Evolutionary conservation across 2,329 filamentous ascomycete species (phyloP).

Genomic region (Alternaria arborescens): DNA sequence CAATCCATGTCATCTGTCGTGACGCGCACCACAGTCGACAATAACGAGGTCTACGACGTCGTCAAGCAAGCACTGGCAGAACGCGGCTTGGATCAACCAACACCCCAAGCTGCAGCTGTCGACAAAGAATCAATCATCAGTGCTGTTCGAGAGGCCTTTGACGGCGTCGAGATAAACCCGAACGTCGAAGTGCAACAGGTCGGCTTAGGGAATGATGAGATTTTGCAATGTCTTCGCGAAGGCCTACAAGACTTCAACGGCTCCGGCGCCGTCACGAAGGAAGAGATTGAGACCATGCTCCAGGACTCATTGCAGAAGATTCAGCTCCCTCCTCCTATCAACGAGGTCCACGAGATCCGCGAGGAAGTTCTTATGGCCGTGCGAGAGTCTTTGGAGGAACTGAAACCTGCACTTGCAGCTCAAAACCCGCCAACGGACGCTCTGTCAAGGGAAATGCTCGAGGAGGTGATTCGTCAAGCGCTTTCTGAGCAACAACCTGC

Average conservation of each 20-base stretch:
- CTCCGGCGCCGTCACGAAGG: slow-evolving; percentile 70
- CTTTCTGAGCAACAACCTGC: slow-evolving; percentile 59
- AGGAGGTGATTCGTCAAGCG: slow-evolving; percentile 67
- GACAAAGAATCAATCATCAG: slow-evolving; percentile 85
- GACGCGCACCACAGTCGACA: slow-evolving; percentile 73
- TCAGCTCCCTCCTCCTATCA: slow-evolving; percentile 74
- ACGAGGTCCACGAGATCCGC: slow-evolving; percentile 73
- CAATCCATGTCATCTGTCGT: slow-evolving; percentile 70
- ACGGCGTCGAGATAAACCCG: slow-evolving; percentile 80
- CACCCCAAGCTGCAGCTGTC: slow-evolving; percentile 44
- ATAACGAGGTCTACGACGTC: slow-evolving; percentile 85
- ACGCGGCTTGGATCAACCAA: slow-evolving; percentile 58
- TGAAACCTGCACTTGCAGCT: slow-evolving; percentile 63
- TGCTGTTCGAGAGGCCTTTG: slow-evolving; percentile 89
- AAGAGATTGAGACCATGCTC: slow-evolving; percentile 85
- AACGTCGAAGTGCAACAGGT: slow-evolving; percentile 91
- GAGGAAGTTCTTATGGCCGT: slow-evolving; percentile 87
- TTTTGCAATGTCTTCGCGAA: slow-evolving; percentile 84
- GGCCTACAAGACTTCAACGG: slow-evolving; percentile 79
- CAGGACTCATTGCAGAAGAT: slow-evolving; percentile 87
- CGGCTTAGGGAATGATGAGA: slow-evolving; percentile 88
- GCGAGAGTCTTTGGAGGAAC: slow-evolving; percentile 84
- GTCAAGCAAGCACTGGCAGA: slow-evolving; percentile 77
- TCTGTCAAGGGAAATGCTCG: slow-evolving; percentile 63
- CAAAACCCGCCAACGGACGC: slow-evolving; percentile 52